Evolutionary conservation across 1,139 yeast species (phyloP).

Genomic region (Suhomyces yuchorum): DNA sequence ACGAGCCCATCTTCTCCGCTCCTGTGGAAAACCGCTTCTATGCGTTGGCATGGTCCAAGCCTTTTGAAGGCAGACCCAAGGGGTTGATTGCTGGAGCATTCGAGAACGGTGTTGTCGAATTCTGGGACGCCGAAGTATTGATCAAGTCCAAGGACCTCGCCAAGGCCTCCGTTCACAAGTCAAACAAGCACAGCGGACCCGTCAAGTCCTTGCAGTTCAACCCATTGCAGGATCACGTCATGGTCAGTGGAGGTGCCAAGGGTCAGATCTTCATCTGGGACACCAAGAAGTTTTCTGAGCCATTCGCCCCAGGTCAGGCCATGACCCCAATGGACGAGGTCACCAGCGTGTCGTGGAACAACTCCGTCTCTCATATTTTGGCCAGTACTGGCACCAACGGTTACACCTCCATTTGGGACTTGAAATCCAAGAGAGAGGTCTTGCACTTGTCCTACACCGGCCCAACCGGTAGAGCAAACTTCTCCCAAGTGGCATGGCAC

Average conservation of each 20-base stretch:
- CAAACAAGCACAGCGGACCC: slow-evolving; percentile 66
- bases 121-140: slow-evolving; percentile 65
- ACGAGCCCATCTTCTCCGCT: slow-evolving; percentile 53
- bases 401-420: slow-evolving; percentile 91
- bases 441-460: slow-evolving; percentile 73
- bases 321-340: slow-evolving; percentile 84
- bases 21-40: slow-evolving; percentile 66
- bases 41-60: slow-evolving; percentile 84
- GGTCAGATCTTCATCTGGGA: slow-evolving; percentile 95
- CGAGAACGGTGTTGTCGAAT: slow-evolving; percentile 77
- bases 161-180: slow-evolving; percentile 49
- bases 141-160: slow-evolving; percentile 40
- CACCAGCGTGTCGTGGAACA: slow-evolving; percentile 87
- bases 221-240: slow-evolving; percentile 66
- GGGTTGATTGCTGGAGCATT: slow-evolving; percentile 86
- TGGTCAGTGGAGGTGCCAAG: slow-evolving; percentile 84
- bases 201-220: slow-evolving; percentile 79
- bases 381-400: slow-evolving; percentile 88
- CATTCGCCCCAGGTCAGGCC: slow-evolving; percentile 75
- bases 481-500: slow-evolving; percentile 83
- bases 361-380: slow-evolving; percentile 78
- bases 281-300: slow-evolving; percentile 60
- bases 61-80: slow-evolving; percentile 52
- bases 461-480: slow-evolving; percentile 56
- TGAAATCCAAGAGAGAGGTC: slow-evolving; percentile 84